Base-by-base conservation (phyloP, 768 basidiomycete genomes). In the Panaeolus papilionaceus region DNA sequence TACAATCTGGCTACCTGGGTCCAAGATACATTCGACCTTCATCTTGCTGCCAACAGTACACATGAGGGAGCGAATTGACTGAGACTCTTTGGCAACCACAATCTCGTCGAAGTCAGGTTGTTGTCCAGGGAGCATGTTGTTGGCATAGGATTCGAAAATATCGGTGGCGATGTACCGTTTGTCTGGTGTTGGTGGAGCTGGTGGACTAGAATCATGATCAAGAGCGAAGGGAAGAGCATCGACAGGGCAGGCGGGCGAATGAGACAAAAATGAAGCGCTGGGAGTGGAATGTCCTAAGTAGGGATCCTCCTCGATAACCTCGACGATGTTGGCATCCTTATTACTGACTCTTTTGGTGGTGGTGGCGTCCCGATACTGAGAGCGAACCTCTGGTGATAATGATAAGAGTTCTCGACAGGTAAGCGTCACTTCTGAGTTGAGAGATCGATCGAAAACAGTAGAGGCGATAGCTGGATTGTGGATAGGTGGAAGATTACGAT, bases 1-100 rank as follows among this genome's bases (percentile, higher is more conserved):
- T 0, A 79, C 67, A 16, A 79, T 74, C 33, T 76, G 72, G 1
- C 74, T 76, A 0, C 78, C 75, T 9, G 69, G 61, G 42, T 79
- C 75, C 0, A 76, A 28, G 4, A 78, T 70, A 14, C 45, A 65
- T 61, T 72, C 71, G 1, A 70, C 66, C 16, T 66, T 54, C 5
- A 64, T 26, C 14, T 26, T 62, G 18, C 68, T 65, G 66, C 76
- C 69, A 4, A 76, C 62, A 1, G 64, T 11, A 20, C 70, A 66
- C 11, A 58, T 62, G 2, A 74, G 65, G 0, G 72, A 66, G 4
- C 71, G 62, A 16, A 77, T 63, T 0, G 71, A 61, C 7, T 64
- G 67, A 0, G 73, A 73, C 44, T 75, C 74, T 42, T 72, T 74
- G 0, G 75, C 67, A 8, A 76, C 72, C n/a, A 49, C 23, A 26